phyloP scores from a whole-genome alignment of 352 stramenopile species.

The Pythium brachiatum region DNA sequence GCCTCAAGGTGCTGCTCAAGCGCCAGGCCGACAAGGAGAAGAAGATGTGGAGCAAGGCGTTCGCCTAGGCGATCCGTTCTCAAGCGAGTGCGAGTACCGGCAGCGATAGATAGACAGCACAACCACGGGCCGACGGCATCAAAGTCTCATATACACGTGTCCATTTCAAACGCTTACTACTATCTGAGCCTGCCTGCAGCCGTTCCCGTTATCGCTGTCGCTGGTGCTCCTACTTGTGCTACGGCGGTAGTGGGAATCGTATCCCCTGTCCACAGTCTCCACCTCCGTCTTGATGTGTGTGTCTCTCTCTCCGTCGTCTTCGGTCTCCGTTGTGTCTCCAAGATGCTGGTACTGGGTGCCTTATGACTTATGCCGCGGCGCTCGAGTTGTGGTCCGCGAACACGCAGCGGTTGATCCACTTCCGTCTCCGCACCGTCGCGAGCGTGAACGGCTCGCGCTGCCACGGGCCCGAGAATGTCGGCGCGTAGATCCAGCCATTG shows the following conservation, averaged over 20 bases:
- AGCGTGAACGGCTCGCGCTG: constrained; percentile 72
- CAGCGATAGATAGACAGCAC: background rate
- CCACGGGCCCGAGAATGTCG: constrained; percentile 73
- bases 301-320: background rate
- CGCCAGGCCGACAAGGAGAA: constrained; percentile 87
- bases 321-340: background rate
- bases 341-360: background rate
- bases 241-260: background rate
- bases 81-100: background rate
- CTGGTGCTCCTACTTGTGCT: background rate
- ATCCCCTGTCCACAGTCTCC: background rate
- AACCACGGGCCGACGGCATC: too few relatives aligned
- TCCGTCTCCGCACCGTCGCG: constrained; percentile 73
- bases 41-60: constrained; percentile 89
- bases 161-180: background rate
- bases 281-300: background rate
- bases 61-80: constrained; percentile 45
- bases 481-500: constrained; percentile 84
- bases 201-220: too few relatives aligned
- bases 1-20: constrained; percentile 62
- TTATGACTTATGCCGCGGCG: constrained; percentile 2
- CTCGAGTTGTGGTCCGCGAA: constrained; percentile 12
- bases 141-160: constrained; percentile 1
- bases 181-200: background rate
- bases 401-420: constrained; percentile 79